A percentile compares a stretch with the other conserved stretches of the same genome.
phyloP scores from a whole-genome alignment of 352 stramenopile species.

The Phytophthora litchii region DNA sequence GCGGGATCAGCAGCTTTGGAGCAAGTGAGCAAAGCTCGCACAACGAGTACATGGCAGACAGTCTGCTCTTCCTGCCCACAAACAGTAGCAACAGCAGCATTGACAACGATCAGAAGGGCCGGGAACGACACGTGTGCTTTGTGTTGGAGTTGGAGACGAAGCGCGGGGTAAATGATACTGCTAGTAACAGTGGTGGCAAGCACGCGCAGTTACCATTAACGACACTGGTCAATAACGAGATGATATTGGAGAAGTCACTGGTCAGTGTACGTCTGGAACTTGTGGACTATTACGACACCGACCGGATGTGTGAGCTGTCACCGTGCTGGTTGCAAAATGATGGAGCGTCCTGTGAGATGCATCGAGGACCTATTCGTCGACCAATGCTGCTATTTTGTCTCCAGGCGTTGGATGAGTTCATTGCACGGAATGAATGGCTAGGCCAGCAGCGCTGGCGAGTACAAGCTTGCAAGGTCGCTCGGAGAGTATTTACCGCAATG shows the following conservation, averaged over 20 bases:
- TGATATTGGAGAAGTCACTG: slow-evolving; percentile 25
- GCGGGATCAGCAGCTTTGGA: slow-evolving; percentile 17
- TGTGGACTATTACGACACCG: slow-evolving; percentile 69
- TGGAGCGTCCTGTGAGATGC: slow-evolving; percentile 47
- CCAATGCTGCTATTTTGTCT: slow-evolving; percentile 81
- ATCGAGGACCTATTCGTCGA: slow-evolving; percentile 35
- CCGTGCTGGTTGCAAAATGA: slow-evolving; percentile 64
- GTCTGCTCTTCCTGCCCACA: slow-evolving; percentile 49
- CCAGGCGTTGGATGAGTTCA: slow-evolving; percentile 77
- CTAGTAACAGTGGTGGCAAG: slow-evolving; percentile 9
- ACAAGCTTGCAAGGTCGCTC: slow-evolving; percentile 55
- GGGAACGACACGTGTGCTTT: slow-evolving; percentile 23
- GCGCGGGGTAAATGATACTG: not conserved
- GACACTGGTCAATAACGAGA: slow-evolving; percentile 40
- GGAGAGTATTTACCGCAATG: slow-evolving; percentile 55
- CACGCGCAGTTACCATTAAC: slow-evolving; percentile 26
- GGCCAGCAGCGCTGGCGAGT: slow-evolving; percentile 46
- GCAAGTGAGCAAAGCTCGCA: slow-evolving; percentile 44
- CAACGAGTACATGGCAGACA: slow-evolving; percentile 67
- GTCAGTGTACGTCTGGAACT: slow-evolving; percentile 39
- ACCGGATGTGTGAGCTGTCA: slow-evolving; percentile 66
- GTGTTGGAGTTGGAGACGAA: slow-evolving; percentile 27
- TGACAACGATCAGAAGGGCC: slow-evolving; percentile 18
- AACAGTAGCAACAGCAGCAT: slow-evolving; percentile 12
- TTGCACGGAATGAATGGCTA: slow-evolving; percentile 44